Evolutionary conservation across 495 filamentous ascomycete species (phyloP).

Genomic region (Trichoderma gamsii): DNA sequence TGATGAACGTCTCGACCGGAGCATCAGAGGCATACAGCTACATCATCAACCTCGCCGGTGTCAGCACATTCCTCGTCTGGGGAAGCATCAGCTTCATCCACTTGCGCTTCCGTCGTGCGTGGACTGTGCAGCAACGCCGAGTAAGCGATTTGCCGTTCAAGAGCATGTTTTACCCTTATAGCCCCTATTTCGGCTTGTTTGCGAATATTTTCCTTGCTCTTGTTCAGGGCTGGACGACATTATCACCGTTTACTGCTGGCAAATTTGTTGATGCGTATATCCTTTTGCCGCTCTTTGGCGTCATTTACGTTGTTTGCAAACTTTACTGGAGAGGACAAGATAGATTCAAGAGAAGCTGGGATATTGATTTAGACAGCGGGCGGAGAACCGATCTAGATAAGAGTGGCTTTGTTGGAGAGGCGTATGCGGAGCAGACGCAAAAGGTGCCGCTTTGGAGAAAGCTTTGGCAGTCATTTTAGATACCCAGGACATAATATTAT

Average conservation of each 20-base stretch:
- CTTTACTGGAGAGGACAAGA: conserved; percentile 22
- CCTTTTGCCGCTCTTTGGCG: conserved; percentile 55
- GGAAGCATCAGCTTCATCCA: conserved; percentile 57
- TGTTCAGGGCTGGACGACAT: conserved; percentile 54
- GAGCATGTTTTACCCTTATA: conserved; percentile 55
- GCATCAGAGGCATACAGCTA: conserved; percentile 51
- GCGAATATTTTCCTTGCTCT: conserved; percentile 60
- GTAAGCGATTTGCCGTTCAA: conserved; percentile 51
- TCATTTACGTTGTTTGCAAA: conserved; percentile 56
- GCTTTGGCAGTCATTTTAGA: conserved; percentile 9
- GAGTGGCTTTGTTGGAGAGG: conserved; percentile 4
- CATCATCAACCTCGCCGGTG: conserved; percentile 44
- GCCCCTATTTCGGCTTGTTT: conserved; percentile 53
- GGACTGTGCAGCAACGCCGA: conserved; percentile 50
- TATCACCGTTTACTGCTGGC: conserved; percentile 50
- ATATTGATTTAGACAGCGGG: conserved; percentile 15
- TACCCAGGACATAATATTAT: background rate
- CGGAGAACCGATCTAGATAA: conserved; percentile 14
- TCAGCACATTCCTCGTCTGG: conserved; percentile 66
- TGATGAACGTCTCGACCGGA: conserved; percentile 55
- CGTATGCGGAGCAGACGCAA: background rate
- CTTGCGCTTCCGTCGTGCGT: conserved; percentile 58
- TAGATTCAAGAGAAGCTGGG: conserved; percentile 4
- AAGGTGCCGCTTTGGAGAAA: conserved; percentile 10
- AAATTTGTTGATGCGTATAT: conserved; percentile 65